A percentile compares a stretch with the other conserved stretches of the same genome.
phyloP scores from a whole-genome alignment of 208 protist species.

The Trypanosomatidae sp. region DNA sequence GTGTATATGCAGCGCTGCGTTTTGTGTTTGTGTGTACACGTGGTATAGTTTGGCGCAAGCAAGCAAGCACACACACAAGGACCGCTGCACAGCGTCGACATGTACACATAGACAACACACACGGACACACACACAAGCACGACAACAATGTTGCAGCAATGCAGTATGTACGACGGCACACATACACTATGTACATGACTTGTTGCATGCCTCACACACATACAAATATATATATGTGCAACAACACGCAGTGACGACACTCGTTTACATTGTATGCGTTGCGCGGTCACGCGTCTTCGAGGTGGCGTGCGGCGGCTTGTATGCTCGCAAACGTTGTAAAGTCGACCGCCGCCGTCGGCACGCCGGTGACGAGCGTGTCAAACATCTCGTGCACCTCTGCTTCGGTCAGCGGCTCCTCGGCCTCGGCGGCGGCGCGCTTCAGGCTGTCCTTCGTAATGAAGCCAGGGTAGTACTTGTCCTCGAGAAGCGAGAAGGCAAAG shows the following conservation, averaged over 20 bases:
- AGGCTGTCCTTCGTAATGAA: constrained; percentile 80
- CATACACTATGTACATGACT: too few species aligned
- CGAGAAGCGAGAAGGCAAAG: constrained; percentile 55
- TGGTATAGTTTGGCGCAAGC: too few species aligned
- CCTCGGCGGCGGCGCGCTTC: constrained; percentile 23
- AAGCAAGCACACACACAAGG: too few species aligned
- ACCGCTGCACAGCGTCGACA: too few species aligned
- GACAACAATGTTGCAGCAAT: too few species aligned
- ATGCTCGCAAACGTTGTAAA: constrained; percentile 56
- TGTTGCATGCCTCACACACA: too few species aligned
- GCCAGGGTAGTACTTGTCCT: constrained; percentile 60
- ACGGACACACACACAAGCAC: too few species aligned
- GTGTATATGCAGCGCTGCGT: too few species aligned
- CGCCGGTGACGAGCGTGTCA: constrained; percentile 63
- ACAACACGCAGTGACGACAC: not conserved
- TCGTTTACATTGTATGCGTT: not conserved
- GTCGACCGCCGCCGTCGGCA: constrained; percentile 49
- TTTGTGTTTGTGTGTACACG: too few species aligned
- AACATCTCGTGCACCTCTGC: constrained; percentile 78
- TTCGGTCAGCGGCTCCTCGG: constrained; percentile 60
- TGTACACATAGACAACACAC: too few species aligned
- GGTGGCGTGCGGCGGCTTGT: constrained; percentile 21
- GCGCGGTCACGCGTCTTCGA: constrained; percentile 13
- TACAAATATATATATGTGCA: not conserved
- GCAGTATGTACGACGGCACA: too few species aligned